These are phyloP conservation scores for Anastatica hierochuntica DNA, from an alignment of 345 rosid genomes.

Conservation along the genomic window DNA sequence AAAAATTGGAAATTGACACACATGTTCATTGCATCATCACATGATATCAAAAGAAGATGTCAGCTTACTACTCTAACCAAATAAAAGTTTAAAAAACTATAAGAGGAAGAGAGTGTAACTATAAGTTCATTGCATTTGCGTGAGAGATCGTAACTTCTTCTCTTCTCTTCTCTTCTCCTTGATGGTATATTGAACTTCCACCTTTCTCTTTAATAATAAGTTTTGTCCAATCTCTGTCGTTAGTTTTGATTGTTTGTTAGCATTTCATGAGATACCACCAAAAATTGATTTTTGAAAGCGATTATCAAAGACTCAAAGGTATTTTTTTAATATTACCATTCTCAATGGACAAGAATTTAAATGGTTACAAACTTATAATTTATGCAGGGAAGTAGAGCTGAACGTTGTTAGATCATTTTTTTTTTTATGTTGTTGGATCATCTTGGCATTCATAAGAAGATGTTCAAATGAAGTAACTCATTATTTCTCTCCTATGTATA, in stretches of 20 bases:
- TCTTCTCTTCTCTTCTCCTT: background rate
- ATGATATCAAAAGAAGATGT: constrained; percentile 17
- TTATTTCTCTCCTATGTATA: too few relatives aligned
- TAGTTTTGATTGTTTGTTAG: constrained; percentile 7
- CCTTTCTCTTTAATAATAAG: background rate
- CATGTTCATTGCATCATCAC: constrained; percentile 26
- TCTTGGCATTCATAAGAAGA: too few relatives aligned
- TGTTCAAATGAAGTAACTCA: too few relatives aligned
- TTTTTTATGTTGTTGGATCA: too few relatives aligned
- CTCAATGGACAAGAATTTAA: too few relatives aligned
- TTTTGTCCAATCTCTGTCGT: constrained; percentile 1
- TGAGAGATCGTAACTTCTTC: constrained; percentile 18
- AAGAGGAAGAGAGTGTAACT: constrained; percentile 11
- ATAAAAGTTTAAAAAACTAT: background rate
- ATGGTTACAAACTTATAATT: too few relatives aligned
- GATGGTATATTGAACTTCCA: constrained; percentile 5
- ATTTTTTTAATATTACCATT: too few relatives aligned
- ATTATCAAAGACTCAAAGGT: too few relatives aligned
- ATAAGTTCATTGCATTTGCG: constrained; percentile 22
- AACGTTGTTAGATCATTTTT: too few relatives aligned
- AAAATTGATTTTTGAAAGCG: too few relatives aligned
- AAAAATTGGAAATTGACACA: constrained; percentile 2
- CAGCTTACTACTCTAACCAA: constrained; percentile 8
- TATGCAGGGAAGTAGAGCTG: too few relatives aligned
- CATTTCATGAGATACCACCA: too few relatives aligned